Conservation (phyloP, 768 basidiomycete species). For the Tulasnella calospora region DNA sequence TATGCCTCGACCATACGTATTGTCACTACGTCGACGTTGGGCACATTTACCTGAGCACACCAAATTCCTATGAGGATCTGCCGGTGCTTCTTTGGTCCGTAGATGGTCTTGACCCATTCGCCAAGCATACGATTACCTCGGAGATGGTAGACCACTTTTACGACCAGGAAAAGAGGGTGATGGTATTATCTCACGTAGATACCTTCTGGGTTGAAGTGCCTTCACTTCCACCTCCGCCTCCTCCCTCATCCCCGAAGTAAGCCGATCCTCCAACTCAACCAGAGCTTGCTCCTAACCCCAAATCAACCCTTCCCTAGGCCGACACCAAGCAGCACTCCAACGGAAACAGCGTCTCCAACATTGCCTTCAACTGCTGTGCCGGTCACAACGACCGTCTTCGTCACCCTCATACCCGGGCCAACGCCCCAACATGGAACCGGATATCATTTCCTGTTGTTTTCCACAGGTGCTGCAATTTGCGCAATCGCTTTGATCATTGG, state of each 20-base stretch:
- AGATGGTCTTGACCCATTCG: slow-evolving; percentile 3
- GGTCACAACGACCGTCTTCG: not conserved
- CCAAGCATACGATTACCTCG: slow-evolving; percentile 4
- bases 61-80: not conserved
- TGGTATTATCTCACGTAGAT: not conserved
- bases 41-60: slow-evolving; percentile 13
- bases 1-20: not conserved
- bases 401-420: not conserved
- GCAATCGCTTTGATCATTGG: not conserved
- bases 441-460: not conserved
- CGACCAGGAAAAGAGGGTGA: not conserved
- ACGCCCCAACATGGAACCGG: not conserved
- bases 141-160: slow-evolving; percentile 1
- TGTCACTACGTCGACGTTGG: slow-evolving; percentile 21
- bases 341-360: not conserved
- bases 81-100: slow-evolving; percentile 17
- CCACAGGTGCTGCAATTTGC: not conserved
- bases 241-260: not conserved
- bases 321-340: not conserved
- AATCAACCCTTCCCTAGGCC: not conserved
- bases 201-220: not conserved
- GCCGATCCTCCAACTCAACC: not conserved
- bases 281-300: not conserved
- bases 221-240: not conserved
- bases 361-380: not conserved